Evolutionary conservation across 345 rosid species (phyloP).

Genomic region (Syzygium oleosum): DNA sequence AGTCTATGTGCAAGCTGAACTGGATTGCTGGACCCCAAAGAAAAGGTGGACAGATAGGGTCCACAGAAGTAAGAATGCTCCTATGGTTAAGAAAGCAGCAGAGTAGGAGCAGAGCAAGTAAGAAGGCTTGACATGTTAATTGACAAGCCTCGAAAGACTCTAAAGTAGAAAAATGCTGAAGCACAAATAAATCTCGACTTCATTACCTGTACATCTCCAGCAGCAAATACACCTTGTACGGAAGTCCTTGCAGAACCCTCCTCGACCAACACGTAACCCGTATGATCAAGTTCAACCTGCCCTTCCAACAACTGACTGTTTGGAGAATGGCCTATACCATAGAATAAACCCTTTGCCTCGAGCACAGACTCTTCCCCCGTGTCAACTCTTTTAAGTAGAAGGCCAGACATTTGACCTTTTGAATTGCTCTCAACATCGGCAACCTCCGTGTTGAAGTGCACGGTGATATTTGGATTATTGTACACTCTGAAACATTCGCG

Average conservation of each 20-base stretch:
- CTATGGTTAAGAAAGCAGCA: not conserved
- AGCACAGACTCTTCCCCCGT: slow-evolving; percentile 80
- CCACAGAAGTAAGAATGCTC: not conserved
- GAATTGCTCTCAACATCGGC: slow-evolving; percentile 81
- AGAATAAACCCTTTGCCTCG: slow-evolving; percentile 93
- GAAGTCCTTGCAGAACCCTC: slow-evolving; percentile 85
- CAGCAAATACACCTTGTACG: slow-evolving; percentile 89
- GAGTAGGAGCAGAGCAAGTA: not conserved
- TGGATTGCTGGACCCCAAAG: not conserved
- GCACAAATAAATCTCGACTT: not conserved
- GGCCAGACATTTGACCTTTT: slow-evolving; percentile 92
- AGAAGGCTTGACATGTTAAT: not conserved
- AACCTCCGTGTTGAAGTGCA: slow-evolving; percentile 87
- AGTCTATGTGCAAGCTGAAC: not conserved
- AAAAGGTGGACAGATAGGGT: not conserved
- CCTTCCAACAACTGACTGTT: slow-evolving; percentile 86
- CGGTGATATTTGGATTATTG: slow-evolving; percentile 89
- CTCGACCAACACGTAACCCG: slow-evolving; percentile 69
- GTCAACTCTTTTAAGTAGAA: slow-evolving; percentile 58
- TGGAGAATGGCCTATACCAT: slow-evolving; percentile 97
- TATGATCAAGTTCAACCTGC: slow-evolving; percentile 79
- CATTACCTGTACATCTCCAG: slow-evolving; percentile 96
- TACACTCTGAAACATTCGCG: slow-evolving; percentile 99
- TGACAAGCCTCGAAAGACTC: not conserved
- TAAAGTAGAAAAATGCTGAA: not conserved